A percentile compares a stretch with the other conserved stretches of the same genome.
phyloP scores from a whole-genome alignment of 176 grass and related monocot species.

The Poa annua region DNA sequence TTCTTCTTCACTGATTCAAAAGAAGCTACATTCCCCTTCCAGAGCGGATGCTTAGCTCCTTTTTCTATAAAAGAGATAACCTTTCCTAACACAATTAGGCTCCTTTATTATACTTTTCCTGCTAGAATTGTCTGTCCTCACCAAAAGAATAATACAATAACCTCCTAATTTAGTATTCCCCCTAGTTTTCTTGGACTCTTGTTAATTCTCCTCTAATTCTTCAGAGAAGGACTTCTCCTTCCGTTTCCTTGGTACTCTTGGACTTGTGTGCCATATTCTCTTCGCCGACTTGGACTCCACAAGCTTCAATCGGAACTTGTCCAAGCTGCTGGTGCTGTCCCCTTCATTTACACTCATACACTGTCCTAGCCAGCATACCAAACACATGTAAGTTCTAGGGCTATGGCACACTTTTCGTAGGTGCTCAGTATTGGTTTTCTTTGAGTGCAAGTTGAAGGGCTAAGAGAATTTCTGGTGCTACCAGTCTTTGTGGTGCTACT shows the following conservation, averaged over 20 bases:
- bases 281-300: constrained; percentile 22
- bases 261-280: neutral
- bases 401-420: constrained; percentile 8
- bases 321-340: constrained; percentile 22
- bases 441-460: neutral
- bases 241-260: neutral
- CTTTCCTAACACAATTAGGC: neutral
- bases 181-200: neutral
- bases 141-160: neutral
- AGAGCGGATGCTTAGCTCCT: neutral
- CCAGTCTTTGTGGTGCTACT: neutral
- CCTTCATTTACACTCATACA: neutral
- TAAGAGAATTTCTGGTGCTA: neutral
- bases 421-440: neutral
- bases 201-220: neutral
- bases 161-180: neutral
- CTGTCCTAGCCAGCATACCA: constrained; percentile 29
- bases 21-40: neutral
- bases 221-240: neutral
- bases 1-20: neutral
- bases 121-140: neutral
- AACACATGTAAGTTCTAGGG: neutral
- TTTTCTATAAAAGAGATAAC: neutral
- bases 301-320: constrained; percentile 19
- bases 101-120: neutral